These are phyloP conservation scores for Syncephalastrum contaminatum DNA, from an alignment of 371 early-diverging fungal genomes.

Conservation along the genomic window DNA sequence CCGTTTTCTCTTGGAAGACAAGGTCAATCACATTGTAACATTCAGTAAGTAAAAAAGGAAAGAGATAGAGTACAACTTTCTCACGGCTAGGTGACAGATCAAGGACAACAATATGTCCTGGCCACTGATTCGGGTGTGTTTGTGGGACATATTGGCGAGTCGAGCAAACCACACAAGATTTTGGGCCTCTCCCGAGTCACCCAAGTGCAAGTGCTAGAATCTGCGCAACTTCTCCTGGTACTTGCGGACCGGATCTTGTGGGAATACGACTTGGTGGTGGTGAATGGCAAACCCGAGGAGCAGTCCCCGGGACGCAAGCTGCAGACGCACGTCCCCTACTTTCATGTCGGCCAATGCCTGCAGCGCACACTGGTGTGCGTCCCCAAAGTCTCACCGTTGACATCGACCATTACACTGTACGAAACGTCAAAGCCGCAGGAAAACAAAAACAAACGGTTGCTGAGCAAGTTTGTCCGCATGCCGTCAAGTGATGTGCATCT, in stretches of 20 bases:
- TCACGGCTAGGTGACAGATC: conserved; percentile 15
- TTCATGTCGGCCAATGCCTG: conserved; percentile 37
- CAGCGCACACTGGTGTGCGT: conserved; percentile 38
- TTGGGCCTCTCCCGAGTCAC: conserved; percentile 29
- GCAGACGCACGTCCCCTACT: conserved; percentile 39
- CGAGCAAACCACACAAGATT: conserved; percentile 30
- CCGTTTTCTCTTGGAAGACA: conserved; percentile 17
- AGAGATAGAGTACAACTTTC: background rate
- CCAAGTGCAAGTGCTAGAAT: conserved; percentile 41
- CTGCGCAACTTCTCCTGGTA: conserved; percentile 33
- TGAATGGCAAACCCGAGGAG: conserved; percentile 32
- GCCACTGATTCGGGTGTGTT: conserved; percentile 46
- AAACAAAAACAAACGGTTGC: conserved; percentile 12
- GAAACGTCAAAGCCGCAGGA: conserved; percentile 25
- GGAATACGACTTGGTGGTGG: conserved; percentile 38
- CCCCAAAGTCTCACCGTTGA: conserved; percentile 31
- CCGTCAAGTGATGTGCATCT: conserved; percentile 25
- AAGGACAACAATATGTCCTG: conserved; percentile 40
- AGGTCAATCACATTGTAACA: conserved; percentile 38
- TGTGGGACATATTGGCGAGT: conserved; percentile 31
- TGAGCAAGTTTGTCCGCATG: conserved; percentile 9
- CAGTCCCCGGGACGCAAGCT: conserved; percentile 31
- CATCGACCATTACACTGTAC: conserved; percentile 30
- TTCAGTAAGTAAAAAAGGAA: conserved; percentile 32
- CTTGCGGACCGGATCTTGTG: conserved; percentile 37